Percentiles rank a stretch among this genome's conserved stretches.
phyloP scores from a whole-genome alignment of 306 rosid genomes.

The Cicer bijugum region DNA sequence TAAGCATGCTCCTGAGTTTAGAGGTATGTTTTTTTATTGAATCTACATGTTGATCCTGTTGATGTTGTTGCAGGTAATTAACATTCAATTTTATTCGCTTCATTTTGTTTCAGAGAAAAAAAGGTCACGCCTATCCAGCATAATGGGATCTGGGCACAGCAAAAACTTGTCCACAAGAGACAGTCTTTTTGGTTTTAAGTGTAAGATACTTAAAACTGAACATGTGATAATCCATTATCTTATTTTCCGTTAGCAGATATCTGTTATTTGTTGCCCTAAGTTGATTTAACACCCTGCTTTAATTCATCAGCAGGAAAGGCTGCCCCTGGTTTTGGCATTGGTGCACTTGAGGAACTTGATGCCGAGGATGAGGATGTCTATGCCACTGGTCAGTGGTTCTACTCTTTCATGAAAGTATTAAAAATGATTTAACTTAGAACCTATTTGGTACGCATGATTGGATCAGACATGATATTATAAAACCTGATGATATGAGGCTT shows the following conservation, averaged over 20 bases:
- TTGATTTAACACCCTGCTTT: conserved; percentile 42
- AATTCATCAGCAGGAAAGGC: conserved; percentile 81
- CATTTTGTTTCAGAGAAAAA: conserved; percentile 62
- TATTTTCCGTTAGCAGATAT: conserved; percentile 40
- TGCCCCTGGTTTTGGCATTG: conserved; percentile 99
- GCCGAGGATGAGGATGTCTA: conserved; percentile 96
- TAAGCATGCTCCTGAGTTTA: conserved; percentile 96
- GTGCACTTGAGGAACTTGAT: conserved; percentile 96
- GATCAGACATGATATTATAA: background rate
- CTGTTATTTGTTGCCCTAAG: conserved; percentile 34
- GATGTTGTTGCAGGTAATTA: conserved; percentile 33
- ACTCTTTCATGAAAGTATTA: conserved; percentile 35
- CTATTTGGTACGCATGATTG: background rate
- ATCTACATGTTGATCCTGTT: conserved; percentile 23
- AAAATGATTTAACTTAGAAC: conserved; percentile 1
- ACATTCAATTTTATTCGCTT: conserved; percentile 19
- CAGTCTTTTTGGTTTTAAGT: conserved; percentile 76
- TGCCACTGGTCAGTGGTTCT: conserved; percentile 66
- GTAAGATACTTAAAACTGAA: conserved; percentile 63
- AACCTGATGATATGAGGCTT: background rate
- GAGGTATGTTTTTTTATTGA: conserved; percentile 62
- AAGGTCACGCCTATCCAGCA: conserved; percentile 64
- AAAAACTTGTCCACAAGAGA: conserved; percentile 57
- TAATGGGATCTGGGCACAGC: conserved; percentile 53
- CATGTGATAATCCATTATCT: conserved; percentile 30